Conservation (phyloP, 805 yeast genomes). For the Kluyveromyces lactis region DNA sequence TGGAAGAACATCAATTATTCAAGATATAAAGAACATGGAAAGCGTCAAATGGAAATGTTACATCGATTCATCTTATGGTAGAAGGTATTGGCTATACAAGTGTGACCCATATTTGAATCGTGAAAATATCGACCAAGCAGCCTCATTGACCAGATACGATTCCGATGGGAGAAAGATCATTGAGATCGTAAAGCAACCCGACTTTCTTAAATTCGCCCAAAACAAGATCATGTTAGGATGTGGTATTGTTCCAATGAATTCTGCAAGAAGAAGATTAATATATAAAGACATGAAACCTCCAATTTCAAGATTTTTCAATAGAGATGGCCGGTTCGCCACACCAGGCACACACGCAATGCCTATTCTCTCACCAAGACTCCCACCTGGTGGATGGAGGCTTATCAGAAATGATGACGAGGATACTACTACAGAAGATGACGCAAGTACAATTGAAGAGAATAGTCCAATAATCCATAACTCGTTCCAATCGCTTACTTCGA, state of each 20-base stretch:
- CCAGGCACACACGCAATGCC: constrained; percentile 11
- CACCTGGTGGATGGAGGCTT: constrained; percentile 30
- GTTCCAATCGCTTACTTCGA: constrained; percentile 1
- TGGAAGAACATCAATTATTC: constrained; percentile 14
- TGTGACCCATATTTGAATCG: constrained; percentile 29
- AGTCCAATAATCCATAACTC: constrained; percentile 2
- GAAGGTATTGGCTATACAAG: constrained; percentile 75
- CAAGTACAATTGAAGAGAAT: not conserved
- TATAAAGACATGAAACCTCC: constrained; percentile 28
- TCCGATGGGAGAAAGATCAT: constrained; percentile 54
- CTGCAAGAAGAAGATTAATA: constrained; percentile 20
- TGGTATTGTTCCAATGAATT: constrained; percentile 25
- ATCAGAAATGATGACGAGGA: constrained; percentile 19
- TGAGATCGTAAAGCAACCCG: constrained; percentile 32
- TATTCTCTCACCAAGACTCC: constrained; percentile 23
- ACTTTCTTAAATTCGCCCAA: constrained; percentile 33
- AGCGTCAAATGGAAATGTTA: constrained; percentile 27
- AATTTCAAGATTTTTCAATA: constrained; percentile 26
- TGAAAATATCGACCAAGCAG: constrained; percentile 26
- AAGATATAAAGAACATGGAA: constrained; percentile 17
- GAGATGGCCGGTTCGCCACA: constrained; percentile 23
- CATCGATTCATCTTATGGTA: constrained; percentile 40
- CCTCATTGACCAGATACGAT: constrained; percentile 48
- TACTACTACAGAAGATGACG: constrained; percentile 1
- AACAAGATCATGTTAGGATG: constrained; percentile 33